A percentile compares a stretch with the other conserved stretches of the same genome.
Evolutionary conservation across 1,284 basidiomycete species (phyloP).

Genomic region (Ceratobasidium sp.): DNA sequence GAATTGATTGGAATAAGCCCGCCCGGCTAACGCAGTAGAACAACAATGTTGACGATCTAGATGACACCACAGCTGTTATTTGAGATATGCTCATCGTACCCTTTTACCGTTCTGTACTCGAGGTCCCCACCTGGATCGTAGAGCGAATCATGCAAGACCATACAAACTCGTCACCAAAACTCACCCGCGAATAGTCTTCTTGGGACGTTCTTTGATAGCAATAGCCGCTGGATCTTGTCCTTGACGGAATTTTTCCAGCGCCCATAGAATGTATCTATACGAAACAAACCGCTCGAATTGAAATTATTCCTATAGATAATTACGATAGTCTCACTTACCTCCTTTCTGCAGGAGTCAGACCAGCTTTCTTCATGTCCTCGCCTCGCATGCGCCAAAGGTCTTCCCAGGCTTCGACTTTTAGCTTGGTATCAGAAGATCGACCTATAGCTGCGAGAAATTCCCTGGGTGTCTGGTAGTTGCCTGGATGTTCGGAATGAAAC

Average conservation of each 20-base stretch:
- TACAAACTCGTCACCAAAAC: neutral
- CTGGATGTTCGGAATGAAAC: conserved; percentile 10
- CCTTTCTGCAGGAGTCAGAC: conserved; percentile 47
- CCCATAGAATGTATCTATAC: conserved; percentile 48
- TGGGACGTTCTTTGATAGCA: conserved; percentile 48
- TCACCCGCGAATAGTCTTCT: conserved; percentile 49
- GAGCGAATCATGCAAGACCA: neutral
- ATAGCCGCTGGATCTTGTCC: conserved; percentile 47
- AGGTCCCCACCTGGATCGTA: conserved; percentile 48
- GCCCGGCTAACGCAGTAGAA: neutral
- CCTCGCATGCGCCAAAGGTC: conserved; percentile 47
- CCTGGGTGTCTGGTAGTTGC: conserved; percentile 33
- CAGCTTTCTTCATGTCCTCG: conserved; percentile 47
- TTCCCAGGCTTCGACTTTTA: conserved; percentile 49
- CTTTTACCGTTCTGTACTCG: conserved; percentile 49
- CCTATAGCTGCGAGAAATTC: conserved; percentile 49
- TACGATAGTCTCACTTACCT: conserved; percentile 37
- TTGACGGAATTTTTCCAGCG: conserved; percentile 49
- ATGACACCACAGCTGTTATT: too few species aligned
- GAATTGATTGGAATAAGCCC: neutral
- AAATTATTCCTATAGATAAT: too few species aligned
- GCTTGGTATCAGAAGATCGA: conserved; percentile 45
- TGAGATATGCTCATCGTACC: conserved; percentile 13
- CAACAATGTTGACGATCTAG: neutral
- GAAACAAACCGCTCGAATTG: neutral